Base-by-base conservation (phyloP, 176 grass and related monocot genomes). In the Triticum monococcum region DNA sequence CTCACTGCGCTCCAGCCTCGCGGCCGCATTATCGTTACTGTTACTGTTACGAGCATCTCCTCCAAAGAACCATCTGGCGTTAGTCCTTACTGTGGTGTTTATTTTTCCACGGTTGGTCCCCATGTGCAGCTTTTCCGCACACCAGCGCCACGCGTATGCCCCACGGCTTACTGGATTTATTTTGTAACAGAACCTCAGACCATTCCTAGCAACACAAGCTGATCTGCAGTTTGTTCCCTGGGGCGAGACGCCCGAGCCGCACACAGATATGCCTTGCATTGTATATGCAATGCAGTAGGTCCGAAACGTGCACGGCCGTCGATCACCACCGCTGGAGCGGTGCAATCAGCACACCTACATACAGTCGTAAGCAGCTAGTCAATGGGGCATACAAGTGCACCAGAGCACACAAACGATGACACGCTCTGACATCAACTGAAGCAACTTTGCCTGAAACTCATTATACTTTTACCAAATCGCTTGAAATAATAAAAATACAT, bases 1-100 rank as follows among this genome's bases (percentile, higher is more conserved):
- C 70, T 99, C 97, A 70, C 97, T 96, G 80, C 83, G 91, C 89
- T 96, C 97, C 22, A 94, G 87, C 36, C 86, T 96, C 28, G 87
- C 88, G 72, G 92, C 65, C 71, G 46, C 8, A 77, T 77, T 77
- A 11, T 3, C 18, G 26, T 83, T 86, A 40, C 78, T 92, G 33
- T 77, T 90, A 65, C 81, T 92, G n/a, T 74, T 92, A 78, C 90
- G 85, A 16, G 33, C 89, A 12, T 91, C 89, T 84, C 90, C 88
- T 50, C 88, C 92, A 83, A 91, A 91, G 23, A 91, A 60, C 89
- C 89, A 91, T 71, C 38, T 88, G 56, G 89, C 86, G 33, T 88
- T 85, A 33, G 89, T 88, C 62, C 78, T 81, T 5, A 82, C 12
- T 6, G 61, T 64, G 20, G 79, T 46, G 57, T 56, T 68, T 79